Evolutionary conservation across 345 rosid species (phyloP).

Genomic region (Eucalyptus caleyi): DNA sequence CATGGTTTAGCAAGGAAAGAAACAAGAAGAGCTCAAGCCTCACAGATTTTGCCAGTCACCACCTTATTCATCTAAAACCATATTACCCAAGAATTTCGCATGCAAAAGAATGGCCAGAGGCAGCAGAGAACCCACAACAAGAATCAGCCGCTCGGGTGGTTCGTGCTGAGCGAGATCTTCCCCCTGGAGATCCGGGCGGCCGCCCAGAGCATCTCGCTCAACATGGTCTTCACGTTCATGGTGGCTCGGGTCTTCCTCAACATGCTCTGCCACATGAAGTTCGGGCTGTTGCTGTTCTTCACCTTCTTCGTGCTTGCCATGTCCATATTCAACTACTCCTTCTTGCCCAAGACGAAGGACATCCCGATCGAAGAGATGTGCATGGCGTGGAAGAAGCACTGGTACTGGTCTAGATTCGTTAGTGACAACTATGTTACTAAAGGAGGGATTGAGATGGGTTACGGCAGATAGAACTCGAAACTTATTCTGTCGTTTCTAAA

Average conservation of each 20-base stretch:
- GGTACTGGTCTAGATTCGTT: conserved; percentile 44
- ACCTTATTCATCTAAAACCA: too few relatives aligned
- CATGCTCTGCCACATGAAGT: conserved; percentile 71
- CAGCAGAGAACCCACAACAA: too few relatives aligned
- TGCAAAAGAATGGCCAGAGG: too few relatives aligned
- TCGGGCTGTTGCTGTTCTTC: conserved; percentile 42
- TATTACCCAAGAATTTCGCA: too few relatives aligned
- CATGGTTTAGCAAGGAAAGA: too few relatives aligned
- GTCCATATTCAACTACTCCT: conserved; percentile 28
- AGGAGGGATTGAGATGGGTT: conserved; percentile 24
- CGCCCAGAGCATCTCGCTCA: conserved; percentile 67
- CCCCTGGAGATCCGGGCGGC: conserved; percentile 81
- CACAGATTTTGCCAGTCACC: too few relatives aligned
- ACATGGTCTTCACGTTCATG: conserved; percentile 28
- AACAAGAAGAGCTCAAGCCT: too few relatives aligned
- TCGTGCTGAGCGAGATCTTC: conserved; percentile 80
- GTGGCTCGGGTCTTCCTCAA: conserved; percentile 44
- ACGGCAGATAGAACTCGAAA: conserved; percentile 4
- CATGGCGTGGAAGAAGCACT: conserved; percentile 33
- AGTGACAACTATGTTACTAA: not conserved
- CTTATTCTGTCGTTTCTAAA: not conserved
- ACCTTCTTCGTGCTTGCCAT: conserved; percentile 34
- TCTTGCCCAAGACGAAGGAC: conserved; percentile 47
- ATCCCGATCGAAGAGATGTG: conserved; percentile 47
- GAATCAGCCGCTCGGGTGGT: conserved; percentile 83